Base-by-base conservation (phyloP, 225 moss, liverwort and hornwort species). In the Sphagnum contortum region DNA sequence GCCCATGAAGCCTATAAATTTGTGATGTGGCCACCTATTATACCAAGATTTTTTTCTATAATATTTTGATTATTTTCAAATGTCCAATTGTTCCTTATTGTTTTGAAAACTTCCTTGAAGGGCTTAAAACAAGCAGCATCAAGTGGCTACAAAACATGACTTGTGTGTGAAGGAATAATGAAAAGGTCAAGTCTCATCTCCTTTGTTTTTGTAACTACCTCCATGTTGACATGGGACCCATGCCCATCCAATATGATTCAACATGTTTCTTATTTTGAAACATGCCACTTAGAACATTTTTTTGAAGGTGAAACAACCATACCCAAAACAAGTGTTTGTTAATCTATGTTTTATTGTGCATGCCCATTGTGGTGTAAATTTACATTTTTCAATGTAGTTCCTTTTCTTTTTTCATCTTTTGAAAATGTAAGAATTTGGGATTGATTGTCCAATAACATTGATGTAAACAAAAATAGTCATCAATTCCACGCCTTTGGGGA, bases 351-450 rank as follows among this genome's bases (percentile, higher is more conserved):
- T 52, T 48, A 48, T 64, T 48, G 10, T 46, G n/a, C 48, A 46
- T 64, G 49, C 51, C 12, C 49, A 46, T 49, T 45, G 9, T 48
- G 3, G 12, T 44, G 9, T 29, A 29, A 29, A 29, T 52, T 52
- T 2, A 52, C 52, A 52, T 9, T 52, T 52, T 6, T 6, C 64
- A 8, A 48, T 48, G 9, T 49, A 48, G 12, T 49, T 52, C 44
- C 12, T 49, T 3, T 4, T 8, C 3, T 0, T 4, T 45, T 29
- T 13, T 49, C 5, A 3, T 49, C 48, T 52, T 12, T 50, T 11
- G 49, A 64, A 64, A 13, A 64, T 48, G 9, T 64, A 64, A 0
- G 49, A 64, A 44, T 52, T 52, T 3, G 49, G 64, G 13, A 64
- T 46, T 48, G 48, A 13, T 9, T 48, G 45, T 1, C 64, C 44